These are phyloP conservation scores for Protomyces inundatus DNA, from an alignment of 1,139 yeast species.

Conservation along the genomic window DNA sequence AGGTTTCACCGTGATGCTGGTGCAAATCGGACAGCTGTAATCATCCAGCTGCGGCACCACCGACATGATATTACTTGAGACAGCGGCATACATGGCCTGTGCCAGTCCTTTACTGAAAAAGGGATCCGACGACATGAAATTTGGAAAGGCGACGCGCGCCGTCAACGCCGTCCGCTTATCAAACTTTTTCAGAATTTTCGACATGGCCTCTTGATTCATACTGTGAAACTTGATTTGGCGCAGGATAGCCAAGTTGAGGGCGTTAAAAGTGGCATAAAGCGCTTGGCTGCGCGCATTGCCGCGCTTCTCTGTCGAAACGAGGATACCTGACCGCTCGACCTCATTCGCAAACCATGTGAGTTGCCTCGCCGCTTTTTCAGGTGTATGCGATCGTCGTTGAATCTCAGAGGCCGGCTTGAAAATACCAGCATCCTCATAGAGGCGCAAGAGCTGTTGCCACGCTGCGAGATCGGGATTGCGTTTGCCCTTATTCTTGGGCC, in stretches of 20 bases:
- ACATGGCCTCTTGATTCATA: conserved; percentile 58
- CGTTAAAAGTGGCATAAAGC: conserved; percentile 51
- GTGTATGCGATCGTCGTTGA: conserved; percentile 45
- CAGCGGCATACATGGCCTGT: conserved; percentile 35
- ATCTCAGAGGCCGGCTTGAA: conserved; percentile 56
- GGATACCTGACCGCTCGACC: conserved; percentile 44
- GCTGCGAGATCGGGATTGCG: conserved; percentile 55
- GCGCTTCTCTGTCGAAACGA: conserved; percentile 42
- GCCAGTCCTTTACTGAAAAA: conserved; percentile 25
- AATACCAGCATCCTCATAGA: conserved; percentile 62
- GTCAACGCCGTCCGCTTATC: conserved; percentile 64
- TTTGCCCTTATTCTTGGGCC: conserved; percentile 40
- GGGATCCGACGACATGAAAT: conserved; percentile 29
- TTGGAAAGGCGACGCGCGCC: conserved; percentile 33
- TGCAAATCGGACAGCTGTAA: conserved; percentile 67
- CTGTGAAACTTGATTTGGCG: conserved; percentile 59
- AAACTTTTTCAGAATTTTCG: conserved; percentile 65
- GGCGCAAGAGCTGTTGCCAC: conserved; percentile 67
- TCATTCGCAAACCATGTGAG: conserved; percentile 46
- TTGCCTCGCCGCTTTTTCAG: conserved; percentile 39
- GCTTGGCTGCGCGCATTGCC: conserved; percentile 45
- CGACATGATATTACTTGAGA: conserved; percentile 44
- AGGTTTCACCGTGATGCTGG: conserved; percentile 65
- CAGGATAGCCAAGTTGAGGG: conserved; percentile 52
- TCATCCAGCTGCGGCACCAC: conserved; percentile 70